A percentile compares a stretch with the other conserved stretches of the same genome.
Conservation (phyloP, 345 rosid genomes). For the Lenwebbia sp. region DNA sequence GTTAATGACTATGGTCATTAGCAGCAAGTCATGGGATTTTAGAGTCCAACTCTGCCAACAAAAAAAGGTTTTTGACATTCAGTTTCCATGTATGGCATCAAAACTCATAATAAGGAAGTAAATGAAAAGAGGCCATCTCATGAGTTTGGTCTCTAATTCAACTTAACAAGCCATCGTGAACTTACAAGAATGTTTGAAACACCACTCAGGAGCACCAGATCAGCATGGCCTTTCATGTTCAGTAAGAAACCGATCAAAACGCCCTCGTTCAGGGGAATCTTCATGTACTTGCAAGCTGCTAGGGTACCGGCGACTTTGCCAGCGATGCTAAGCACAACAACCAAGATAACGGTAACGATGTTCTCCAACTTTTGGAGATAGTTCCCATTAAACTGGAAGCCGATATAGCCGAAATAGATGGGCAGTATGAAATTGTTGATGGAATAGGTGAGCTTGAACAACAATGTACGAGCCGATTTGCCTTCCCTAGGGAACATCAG, state of each 20-base stretch:
- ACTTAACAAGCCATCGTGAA: background rate
- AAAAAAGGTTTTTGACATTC: background rate
- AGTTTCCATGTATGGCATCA: background rate
- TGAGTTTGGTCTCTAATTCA: background rate
- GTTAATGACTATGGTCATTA: conserved; percentile 42
- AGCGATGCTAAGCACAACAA: conserved; percentile 25
- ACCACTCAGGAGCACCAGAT: conserved; percentile 33
- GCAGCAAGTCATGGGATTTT: conserved; percentile 32
- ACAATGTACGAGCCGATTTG: conserved; percentile 57
- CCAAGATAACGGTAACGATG: conserved; percentile 9
- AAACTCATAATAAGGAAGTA: background rate
- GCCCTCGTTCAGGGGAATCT: conserved; percentile 44
- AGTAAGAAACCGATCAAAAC: conserved; percentile 42
- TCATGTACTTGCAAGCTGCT: conserved; percentile 34
- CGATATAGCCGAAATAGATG: conserved; percentile 67
- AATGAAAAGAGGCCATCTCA: background rate
- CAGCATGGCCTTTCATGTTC: conserved; percentile 63
- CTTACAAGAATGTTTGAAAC: conserved; percentile 11
- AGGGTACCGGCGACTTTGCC: conserved; percentile 59
- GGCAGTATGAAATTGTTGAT: conserved; percentile 73
- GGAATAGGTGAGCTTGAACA: conserved; percentile 48
- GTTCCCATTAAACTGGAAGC: conserved; percentile 43
- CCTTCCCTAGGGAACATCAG: conserved; percentile 76
- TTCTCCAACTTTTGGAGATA: background rate
- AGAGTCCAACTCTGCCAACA: conserved; percentile 22